A percentile compares a stretch with the other conserved stretches of the same genome.
These are phyloP conservation scores for Phytophthora idaei DNA, from an alignment of 352 stramenopile species.

Conservation along the genomic window DNA sequence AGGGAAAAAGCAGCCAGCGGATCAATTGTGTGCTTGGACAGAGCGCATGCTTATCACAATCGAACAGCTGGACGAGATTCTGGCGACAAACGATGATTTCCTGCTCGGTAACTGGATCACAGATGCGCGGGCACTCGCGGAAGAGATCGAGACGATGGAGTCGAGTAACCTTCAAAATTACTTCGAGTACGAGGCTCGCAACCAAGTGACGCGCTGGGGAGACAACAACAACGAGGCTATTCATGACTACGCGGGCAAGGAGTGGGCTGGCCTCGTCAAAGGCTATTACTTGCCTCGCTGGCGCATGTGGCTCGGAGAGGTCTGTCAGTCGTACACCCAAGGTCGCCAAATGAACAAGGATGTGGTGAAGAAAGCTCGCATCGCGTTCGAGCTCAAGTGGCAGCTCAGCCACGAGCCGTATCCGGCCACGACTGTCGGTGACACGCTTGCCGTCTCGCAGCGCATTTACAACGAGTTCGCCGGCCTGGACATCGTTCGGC, in stretches of 20 bases:
- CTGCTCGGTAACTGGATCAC: constrained; percentile 74
- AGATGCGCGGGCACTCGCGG: constrained; percentile 56
- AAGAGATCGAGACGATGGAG: constrained; percentile 20
- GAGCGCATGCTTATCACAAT: constrained; percentile 59
- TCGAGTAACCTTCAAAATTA: constrained; percentile 45
- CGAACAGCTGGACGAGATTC: constrained; percentile 60
- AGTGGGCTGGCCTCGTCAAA: constrained; percentile 72
- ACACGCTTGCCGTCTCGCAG: constrained; percentile 59
- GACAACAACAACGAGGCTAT: constrained; percentile 78
- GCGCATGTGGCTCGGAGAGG: constrained; percentile 74
- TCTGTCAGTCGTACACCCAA: constrained; percentile 70
- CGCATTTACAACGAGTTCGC: constrained; percentile 61
- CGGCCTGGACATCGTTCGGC: constrained; percentile 5
- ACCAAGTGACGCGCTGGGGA: constrained; percentile 82
- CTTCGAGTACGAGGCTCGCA: constrained; percentile 85
- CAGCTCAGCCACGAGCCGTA: constrained; percentile 64
- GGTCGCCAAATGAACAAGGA: constrained; percentile 60
- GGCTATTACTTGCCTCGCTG: constrained; percentile 75
- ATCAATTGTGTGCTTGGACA: constrained; percentile 48
- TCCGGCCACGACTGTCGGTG: constrained; percentile 47
- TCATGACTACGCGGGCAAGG: constrained; percentile 80
- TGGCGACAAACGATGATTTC: constrained; percentile 71
- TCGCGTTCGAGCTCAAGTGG: constrained; percentile 80
- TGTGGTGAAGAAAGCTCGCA: constrained; percentile 48
- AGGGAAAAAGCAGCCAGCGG: constrained; percentile 31